Evolutionary conservation across 2,329 filamentous ascomycete genomes (phyloP), one percentile per base, ranked within the genome.

Genomic region (Tolypocladium paradoxum): DNA sequence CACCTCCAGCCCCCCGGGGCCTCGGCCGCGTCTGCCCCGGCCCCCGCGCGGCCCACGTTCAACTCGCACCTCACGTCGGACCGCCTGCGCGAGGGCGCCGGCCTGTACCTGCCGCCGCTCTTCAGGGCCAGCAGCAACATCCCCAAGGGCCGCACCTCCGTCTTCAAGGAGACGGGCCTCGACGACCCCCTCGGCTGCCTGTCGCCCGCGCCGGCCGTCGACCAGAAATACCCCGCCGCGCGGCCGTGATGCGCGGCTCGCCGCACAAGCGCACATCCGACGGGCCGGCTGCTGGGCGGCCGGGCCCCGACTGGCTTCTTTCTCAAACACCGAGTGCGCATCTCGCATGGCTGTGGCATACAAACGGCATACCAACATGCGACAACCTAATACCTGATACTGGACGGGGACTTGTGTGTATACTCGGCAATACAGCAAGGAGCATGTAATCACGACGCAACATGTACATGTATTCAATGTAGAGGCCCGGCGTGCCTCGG

Each of bases 101-200:
- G 63, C 35, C 65, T 71, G 14, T 58, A 65, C 50, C 64, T 68
- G 12, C 68, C 68, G 48, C 67, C 67, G 38, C 61, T 67, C 1
- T 71, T 76, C 57, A 64, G 67, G 31, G 73, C 74, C 67, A 62
- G 61, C 40, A 68, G 68, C 59, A 77, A 73, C 53, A 73, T 78
- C 48, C 69, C 66, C 56, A 79, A 77, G 61, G 75, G 71, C 43
- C 71, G 77, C 49, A 73, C 68, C 58, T 79, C 77, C 24, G 66
- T 79, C 53, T 81, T 81, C 58, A 77, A 68, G 60, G 77, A 81
- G 63, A 62, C 74, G 40, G 77, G 76, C 5, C 60, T 79, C 22
- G 65, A 70, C 49, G 67, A 71, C 43, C 70, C 70, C 34, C 55
- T 3, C 2, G 12, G 5, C 38, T 24, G 38, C 22, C 5, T 16